Evolutionary conservation across 2,329 filamentous ascomycete species (phyloP).

Genomic region (Tolypocladium inflatum): DNA sequence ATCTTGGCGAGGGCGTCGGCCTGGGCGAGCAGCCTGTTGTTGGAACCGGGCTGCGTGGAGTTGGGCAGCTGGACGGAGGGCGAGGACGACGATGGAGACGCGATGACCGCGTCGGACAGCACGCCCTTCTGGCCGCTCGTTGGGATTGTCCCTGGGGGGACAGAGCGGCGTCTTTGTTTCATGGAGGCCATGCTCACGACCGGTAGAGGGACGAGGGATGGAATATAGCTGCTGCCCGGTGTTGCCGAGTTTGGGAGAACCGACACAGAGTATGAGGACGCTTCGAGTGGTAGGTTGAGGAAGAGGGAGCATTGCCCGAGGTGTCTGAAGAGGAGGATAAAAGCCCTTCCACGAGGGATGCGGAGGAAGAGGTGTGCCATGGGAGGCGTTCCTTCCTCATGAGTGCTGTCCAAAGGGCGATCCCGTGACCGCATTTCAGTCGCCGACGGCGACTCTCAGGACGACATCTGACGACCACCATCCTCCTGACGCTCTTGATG

Average conservation of each 20-base stretch:
- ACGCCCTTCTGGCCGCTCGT: not conserved
- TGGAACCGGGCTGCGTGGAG: not conserved
- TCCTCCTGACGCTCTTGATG: not conserved
- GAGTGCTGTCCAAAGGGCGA: not conserved
- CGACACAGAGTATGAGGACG: too few relatives aligned
- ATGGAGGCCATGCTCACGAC: not conserved
- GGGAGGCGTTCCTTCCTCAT: not conserved
- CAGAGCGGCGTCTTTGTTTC: not conserved
- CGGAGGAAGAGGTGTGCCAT: not conserved
- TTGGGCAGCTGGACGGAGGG: not conserved
- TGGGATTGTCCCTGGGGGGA: not conserved
- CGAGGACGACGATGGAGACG: not conserved
- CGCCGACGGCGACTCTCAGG: not conserved
- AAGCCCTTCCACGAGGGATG: not conserved
- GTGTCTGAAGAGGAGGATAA: not conserved
- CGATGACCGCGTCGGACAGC: not conserved
- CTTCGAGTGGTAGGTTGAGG: not conserved
- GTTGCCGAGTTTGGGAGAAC: not conserved
- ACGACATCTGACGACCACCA: not conserved
- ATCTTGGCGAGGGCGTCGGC: conserved; percentile 25
- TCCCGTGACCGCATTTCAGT: not conserved
- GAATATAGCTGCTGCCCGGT: not conserved
- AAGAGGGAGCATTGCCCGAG: not conserved
- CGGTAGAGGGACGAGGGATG: not conserved
- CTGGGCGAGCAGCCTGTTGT: conserved; percentile 10